Conservation (phyloP, 192 early-diverging fungal species). For the Gonapodya prolifera region DNA sequence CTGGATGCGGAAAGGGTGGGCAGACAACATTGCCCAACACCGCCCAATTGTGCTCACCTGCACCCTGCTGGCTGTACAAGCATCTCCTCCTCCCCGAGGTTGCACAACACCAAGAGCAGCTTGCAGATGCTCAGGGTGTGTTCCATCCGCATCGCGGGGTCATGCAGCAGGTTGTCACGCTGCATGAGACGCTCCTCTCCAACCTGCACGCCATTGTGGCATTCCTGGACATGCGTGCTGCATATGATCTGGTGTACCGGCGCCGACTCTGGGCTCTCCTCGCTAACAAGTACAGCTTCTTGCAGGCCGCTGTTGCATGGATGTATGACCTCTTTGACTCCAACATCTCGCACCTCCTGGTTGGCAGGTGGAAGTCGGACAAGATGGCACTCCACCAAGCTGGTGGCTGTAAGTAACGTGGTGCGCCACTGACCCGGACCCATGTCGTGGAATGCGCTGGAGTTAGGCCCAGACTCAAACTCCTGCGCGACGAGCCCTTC, state of each 20-base stretch:
- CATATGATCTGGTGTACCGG: not conserved
- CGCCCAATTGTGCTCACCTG: not conserved
- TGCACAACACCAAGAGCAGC: not conserved
- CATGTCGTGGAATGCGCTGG: too few relatives aligned
- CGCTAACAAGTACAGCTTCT: not conserved
- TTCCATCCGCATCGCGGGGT: not conserved
- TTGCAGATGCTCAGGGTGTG: not conserved
- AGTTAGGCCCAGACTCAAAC: too few relatives aligned
- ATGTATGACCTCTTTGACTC: not conserved
- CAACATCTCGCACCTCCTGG: not conserved
- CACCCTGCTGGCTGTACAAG: not conserved
- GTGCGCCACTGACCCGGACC: too few relatives aligned
- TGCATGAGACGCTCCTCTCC: not conserved
- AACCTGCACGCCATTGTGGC: not conserved
- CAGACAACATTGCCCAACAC: not conserved
- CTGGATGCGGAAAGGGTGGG: not conserved
- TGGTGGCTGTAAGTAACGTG: too few relatives aligned
- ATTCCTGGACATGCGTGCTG: not conserved
- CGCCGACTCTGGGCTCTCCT: not conserved
- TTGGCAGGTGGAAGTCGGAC: not conserved
- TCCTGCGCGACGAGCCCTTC: too few relatives aligned
- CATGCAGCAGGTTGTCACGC: not conserved
- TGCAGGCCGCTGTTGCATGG: not conserved
- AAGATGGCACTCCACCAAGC: too few relatives aligned
- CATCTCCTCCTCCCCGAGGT: not conserved